Evolutionary conservation across 441 rosid species (phyloP).

Genomic region (Aquilaria agallochum): DNA sequence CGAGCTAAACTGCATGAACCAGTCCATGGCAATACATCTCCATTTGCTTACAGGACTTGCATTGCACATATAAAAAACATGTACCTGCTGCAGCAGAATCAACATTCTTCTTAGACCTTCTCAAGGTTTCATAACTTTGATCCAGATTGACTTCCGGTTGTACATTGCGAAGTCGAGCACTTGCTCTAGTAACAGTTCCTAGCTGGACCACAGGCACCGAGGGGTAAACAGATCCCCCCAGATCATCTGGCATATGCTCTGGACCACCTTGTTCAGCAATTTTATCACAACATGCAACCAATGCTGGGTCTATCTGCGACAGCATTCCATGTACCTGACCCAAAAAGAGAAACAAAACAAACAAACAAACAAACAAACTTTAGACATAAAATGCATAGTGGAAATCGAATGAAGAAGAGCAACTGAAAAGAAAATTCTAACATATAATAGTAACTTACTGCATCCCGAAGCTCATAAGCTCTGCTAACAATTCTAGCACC

Average conservation of each 20-base stretch:
- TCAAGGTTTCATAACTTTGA: conserved; percentile 68
- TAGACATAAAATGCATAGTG: conserved; percentile 1
- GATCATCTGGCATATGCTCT: conserved; percentile 65
- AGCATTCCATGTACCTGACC: conserved; percentile 95
- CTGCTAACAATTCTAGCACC: conserved; percentile 97
- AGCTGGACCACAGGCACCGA: conserved; percentile 76
- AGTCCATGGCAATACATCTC: too few relatives aligned
- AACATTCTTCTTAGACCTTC: conserved; percentile 66
- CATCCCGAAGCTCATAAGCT: conserved; percentile 92
- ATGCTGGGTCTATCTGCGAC: conserved; percentile 97
- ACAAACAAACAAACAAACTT: neutral
- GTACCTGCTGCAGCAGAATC: conserved; percentile 64
- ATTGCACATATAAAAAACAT: neutral
- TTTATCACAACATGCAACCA: conserved; percentile 85
- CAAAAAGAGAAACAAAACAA: conserved; percentile 6
- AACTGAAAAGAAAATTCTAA: neutral
- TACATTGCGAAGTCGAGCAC: conserved; percentile 96
- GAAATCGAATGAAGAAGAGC: neutral
- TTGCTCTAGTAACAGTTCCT: conserved; percentile 77
- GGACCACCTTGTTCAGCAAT: conserved; percentile 94
- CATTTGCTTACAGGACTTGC: neutral
- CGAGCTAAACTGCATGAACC: too few relatives aligned
- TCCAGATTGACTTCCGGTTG: conserved; percentile 82
- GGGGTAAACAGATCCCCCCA: conserved; percentile 61
- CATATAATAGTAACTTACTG: conserved; percentile 39